Base-by-base conservation (phyloP, 768 basidiomycete species). In the Trichaptum fuscoviolaceum region DNA sequence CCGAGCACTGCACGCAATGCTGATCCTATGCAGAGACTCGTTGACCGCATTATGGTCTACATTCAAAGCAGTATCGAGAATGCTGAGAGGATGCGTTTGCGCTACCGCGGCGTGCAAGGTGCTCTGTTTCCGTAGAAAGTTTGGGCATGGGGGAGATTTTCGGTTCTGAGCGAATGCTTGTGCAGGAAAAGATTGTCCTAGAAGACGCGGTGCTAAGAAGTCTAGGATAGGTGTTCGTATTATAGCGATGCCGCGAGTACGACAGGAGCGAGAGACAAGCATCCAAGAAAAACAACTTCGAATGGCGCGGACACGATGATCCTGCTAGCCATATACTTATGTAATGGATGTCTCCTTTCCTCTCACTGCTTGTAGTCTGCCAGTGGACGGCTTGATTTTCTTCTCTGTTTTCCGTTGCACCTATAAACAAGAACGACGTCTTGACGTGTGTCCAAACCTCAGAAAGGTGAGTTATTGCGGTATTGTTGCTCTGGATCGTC, bases 201-300 rank as follows among this genome's bases (percentile, higher is more conserved):
- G 12, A 24, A 61, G 59, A 61, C 59, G 59, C 23, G 59, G 59
- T 25, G 30, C 59, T 9, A 61, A 18, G 18, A 61, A 61, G 30
- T 61, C 59, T 5, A 61, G 59, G 59, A 61, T 9, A 23, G 15
- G 2, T 4, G 59, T 18, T 1, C 15, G 59, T 25, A 18, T 18
- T 61, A 24, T 34, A 20, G 59, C 24, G 30, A 23, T 61, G 24
- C 59, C 20, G 3, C 42, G 42, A 52, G 42, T 12, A 52, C 42
- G 20, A 52, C 42, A 52, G 2, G 42, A 52, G 20, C 42, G 42
- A 52, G 42, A 12, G 42, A 52, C 42, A 52, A 52, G 42, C 42
- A 52, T 52, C 42, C 42, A 52, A 30, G 42, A 12, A 52, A 20
- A 52, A 20, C 42, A 52, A 52, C 42, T 52, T 52, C 10, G 12